phyloP scores from a whole-genome alignment of 2,329 filamentous ascomycete genomes.

The Phoma herbarum region DNA sequence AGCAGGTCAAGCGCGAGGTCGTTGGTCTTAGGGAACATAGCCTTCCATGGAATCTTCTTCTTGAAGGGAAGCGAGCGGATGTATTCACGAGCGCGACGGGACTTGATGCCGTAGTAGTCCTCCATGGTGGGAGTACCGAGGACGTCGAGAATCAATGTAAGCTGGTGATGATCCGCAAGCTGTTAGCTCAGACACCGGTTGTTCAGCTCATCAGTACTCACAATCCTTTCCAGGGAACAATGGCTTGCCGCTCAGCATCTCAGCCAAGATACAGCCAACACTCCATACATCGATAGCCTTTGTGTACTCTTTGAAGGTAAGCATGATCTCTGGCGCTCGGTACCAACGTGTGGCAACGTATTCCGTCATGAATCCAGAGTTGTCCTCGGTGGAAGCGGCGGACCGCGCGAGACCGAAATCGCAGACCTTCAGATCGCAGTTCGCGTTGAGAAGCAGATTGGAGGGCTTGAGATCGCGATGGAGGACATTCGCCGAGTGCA shows the following conservation, averaged over 20 bases:
- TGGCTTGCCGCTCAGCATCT: slow-evolving; percentile 99
- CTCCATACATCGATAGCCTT: slow-evolving; percentile 99
- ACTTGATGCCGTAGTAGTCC: slow-evolving; percentile 99
- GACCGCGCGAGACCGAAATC: slow-evolving; percentile 97
- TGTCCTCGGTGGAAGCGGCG: slow-evolving; percentile 96
- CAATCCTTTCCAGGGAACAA: slow-evolving; percentile 98
- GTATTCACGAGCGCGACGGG: slow-evolving; percentile 94
- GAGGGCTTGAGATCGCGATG: slow-evolving; percentile 98
- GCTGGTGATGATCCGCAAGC: slow-evolving; percentile 86
- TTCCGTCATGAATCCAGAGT: slow-evolving; percentile 99
- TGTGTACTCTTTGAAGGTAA: slow-evolving; percentile 99
- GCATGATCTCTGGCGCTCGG: slow-evolving; percentile 98
- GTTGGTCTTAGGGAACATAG: slow-evolving; percentile 99
- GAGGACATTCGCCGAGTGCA: slow-evolving; percentile 98
- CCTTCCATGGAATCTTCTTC: slow-evolving; percentile 99
- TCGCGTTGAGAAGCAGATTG: slow-evolving; percentile 95
- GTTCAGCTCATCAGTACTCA: slow-evolving; percentile 58
- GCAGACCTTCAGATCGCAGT: slow-evolving; percentile 98
- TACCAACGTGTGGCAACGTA: slow-evolving; percentile 99
- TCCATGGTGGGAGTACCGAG: slow-evolving; percentile 99
- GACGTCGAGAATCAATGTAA: slow-evolving; percentile 96
- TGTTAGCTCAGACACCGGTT: background rate
- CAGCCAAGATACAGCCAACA: slow-evolving; percentile 95
- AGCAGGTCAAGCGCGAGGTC: slow-evolving; percentile 92
- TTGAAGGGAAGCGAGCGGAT: slow-evolving; percentile 98